Evolutionary conservation across 768 basidiomycete species (phyloP).

Genomic region (Boletus sensibilis): DNA sequence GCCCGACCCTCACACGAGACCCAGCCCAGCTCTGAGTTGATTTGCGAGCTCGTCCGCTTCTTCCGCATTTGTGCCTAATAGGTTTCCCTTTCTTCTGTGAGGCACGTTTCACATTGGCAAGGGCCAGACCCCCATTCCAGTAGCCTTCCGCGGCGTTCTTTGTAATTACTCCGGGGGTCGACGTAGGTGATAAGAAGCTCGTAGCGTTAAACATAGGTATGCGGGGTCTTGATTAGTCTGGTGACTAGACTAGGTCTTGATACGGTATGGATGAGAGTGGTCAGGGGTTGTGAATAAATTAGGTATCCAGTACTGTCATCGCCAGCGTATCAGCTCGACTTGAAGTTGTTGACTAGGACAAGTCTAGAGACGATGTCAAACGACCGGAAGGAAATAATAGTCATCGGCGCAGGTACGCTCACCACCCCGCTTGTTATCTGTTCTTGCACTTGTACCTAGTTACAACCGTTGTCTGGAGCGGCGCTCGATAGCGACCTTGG

Average conservation of each 20-base stretch:
- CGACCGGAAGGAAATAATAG: constrained; percentile 31
- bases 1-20: constrained; percentile 38
- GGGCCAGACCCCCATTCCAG: constrained; percentile 73
- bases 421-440: not conserved
- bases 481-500: not conserved
- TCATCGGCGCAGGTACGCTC: constrained; percentile 41
- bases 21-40: constrained; percentile 65
- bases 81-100: constrained; percentile 48
- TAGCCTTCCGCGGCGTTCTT: constrained; percentile 50
- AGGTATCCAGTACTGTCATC: not conserved
- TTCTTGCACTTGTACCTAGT: not conserved
- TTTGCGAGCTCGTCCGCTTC: constrained; percentile 49
- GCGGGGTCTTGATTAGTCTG: no score
- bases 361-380: constrained; percentile 10
- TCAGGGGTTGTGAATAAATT: not conserved
- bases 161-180: constrained; percentile 46
- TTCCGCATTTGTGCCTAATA: not conserved
- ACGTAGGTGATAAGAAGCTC: constrained; percentile 82
- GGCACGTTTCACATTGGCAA: constrained; percentile 69
- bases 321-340: not conserved
- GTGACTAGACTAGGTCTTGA: no score
- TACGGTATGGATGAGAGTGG: not conserved
- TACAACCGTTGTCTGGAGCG: not conserved
- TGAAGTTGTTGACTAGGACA: constrained; percentile 15
- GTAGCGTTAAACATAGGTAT: no score